Conservation (phyloP, 75 land plant species). For the Picea sitchensis region DNA sequence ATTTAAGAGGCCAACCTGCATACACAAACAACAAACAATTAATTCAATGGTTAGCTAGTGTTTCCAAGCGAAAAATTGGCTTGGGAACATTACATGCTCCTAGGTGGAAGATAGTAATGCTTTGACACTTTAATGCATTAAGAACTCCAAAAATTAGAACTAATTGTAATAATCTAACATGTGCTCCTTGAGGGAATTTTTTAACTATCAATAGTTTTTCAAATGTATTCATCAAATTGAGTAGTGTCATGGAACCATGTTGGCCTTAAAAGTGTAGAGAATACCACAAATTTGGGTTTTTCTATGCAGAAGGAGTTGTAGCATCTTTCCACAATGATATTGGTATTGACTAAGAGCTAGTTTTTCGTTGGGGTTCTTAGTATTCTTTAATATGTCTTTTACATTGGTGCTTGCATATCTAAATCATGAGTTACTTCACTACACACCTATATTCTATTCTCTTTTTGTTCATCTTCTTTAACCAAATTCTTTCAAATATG, state of each 20-base stretch:
- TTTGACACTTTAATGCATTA: background rate
- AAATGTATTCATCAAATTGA: no score
- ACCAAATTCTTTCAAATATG: background rate
- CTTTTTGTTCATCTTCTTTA: background rate
- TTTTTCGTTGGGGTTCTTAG: slow-evolving; percentile 12
- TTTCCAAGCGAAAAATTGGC: no score
- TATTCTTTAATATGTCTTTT: slow-evolving; percentile 22
- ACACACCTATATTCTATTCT: background rate
- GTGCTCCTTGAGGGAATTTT: background rate
- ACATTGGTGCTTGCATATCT: slow-evolving; percentile 21
- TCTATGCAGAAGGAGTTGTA: slow-evolving; percentile 2
- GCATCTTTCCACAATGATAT: slow-evolving; percentile 7
- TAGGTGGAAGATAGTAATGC: slow-evolving; percentile 35
- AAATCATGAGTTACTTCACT: slow-evolving; percentile 19
- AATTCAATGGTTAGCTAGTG: no score
- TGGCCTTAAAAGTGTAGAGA: background rate
- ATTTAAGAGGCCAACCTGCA: no score
- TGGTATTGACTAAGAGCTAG: slow-evolving; percentile 33
- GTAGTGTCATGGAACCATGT: background rate
- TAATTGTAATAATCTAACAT: background rate
- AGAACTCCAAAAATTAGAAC: background rate
- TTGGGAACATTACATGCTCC: background rate
- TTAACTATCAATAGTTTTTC: background rate
- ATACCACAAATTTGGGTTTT: slow-evolving; percentile 15
- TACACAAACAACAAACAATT: no score